Base-by-base conservation (phyloP, 176 grass and related monocot species). In the Thalia dealbata region DNA sequence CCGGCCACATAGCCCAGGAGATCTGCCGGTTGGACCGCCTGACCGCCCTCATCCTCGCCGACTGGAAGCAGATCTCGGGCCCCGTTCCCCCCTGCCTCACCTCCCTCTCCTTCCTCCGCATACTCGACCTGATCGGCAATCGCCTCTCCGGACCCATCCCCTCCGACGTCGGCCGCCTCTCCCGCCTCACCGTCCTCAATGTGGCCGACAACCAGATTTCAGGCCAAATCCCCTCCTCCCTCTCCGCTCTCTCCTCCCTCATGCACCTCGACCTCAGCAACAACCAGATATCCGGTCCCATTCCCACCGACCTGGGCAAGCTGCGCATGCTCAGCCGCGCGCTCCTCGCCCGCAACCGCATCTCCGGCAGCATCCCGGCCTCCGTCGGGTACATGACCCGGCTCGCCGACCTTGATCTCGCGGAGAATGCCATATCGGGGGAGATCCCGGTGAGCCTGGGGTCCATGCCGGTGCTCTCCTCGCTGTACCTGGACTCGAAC, bases 41-140 rank as follows among this genome's bases (percentile, higher is more conserved):
- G 41, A 76, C 85, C 14, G 64, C 80, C 15, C 81, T 99, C 69
- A 78, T 99, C 22, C 74, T 99, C 43, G 95, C 95, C n/a, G 95
- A 99, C 84, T 99, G 95, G 95, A 99, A 99, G 82, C 87, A 83
- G 72, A 99, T 99, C 81, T 38, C 85, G 6, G 95, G 90, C 0
- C 24, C 81, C 62, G 71, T 99, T 66, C 90, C 95, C 16, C 15
- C 88, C 25, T 99, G 95, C 63, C 44, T 99, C 79, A 78, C 90
- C 24, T 81, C 87, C 2, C 85, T 91, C 21, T 81, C 71, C 0
- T n/a, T 23, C 72, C 87, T 99, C 72, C 90, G 95, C 80, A 84
- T 99, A 67, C 78, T 99, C 59, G 95, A 99, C 71, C 87, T 99
- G 59, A 78, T 86, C 0, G 87, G 85, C 16, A 99, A 99, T 83